Conservation (phyloP, 2,329 filamentous ascomycete species). For the Exophiala lecanii-corni region DNA sequence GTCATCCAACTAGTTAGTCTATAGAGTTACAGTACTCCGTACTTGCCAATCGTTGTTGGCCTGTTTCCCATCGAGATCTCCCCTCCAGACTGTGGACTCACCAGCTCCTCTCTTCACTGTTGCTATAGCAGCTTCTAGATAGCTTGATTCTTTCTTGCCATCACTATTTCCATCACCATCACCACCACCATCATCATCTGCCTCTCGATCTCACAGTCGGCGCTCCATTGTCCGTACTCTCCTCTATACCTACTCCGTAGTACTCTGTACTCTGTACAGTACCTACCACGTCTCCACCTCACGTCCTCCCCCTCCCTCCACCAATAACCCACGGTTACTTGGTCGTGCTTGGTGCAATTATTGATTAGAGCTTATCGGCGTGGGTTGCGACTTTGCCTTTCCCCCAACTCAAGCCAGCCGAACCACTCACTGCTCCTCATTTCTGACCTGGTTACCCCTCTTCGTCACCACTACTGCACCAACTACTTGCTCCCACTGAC, state of each 20-base stretch:
- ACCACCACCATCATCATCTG: conserved; percentile 2
- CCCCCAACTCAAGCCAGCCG: conserved; percentile 2
- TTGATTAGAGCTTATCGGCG: conserved; percentile 20
- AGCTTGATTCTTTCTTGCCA: no score
- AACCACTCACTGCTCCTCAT: conserved; percentile 10
- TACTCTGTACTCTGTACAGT: no score
- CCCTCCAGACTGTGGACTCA: no score
- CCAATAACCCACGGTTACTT: neutral
- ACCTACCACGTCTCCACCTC: neutral
- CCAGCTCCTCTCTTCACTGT: conserved; percentile 4
- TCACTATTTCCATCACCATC: neutral
- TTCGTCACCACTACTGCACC: conserved; percentile 1
- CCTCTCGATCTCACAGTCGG: neutral
- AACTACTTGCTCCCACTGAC: no score
- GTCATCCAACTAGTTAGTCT: no score
- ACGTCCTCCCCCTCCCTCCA: neutral
- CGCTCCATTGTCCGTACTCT: no score
- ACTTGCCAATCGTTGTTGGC: conserved; percentile 5
- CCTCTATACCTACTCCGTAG: no score
- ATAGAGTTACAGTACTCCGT: no score
- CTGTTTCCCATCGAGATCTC: no score
- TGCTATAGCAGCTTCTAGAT: conserved; percentile 3
- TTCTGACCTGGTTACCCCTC: conserved; percentile 21
- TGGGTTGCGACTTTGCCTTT: conserved; percentile 18
- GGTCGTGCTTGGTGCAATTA: neutral